Evolutionary conservation across 1,284 basidiomycete genomes (phyloP).

Genomic region (Cryptococcus amylolentus): DNA sequence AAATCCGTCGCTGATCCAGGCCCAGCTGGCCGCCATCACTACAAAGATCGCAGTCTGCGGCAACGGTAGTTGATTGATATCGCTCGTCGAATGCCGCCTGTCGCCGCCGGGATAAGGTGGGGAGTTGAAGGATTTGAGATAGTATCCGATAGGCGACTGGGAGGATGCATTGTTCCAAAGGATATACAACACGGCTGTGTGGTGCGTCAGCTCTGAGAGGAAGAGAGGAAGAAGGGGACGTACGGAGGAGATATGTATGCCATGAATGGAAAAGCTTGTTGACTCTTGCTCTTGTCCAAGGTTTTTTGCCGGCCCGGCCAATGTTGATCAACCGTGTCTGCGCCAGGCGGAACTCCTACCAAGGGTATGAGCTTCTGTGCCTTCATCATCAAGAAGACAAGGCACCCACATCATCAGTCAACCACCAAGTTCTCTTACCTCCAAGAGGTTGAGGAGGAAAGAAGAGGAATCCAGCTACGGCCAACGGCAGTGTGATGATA

Average conservation of each 20-base stretch:
- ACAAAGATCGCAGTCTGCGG: conserved; percentile 32
- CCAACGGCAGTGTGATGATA: conserved; percentile 39
- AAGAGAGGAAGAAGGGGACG: conserved; percentile 4
- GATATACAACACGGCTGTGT: conserved; percentile 28
- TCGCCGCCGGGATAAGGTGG: conserved; percentile 31
- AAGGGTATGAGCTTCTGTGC: background rate
- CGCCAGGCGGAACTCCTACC: conserved; percentile 28
- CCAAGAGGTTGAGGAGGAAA: conserved; percentile 36
- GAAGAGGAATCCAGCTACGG: conserved; percentile 34
- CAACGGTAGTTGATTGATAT: conserved; percentile 23
- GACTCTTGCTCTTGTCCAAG: conserved; percentile 26
- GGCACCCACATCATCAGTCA: conserved; percentile 8
- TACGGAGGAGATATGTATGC: conserved; percentile 40
- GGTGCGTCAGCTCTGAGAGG: background rate
- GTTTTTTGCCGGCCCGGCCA: conserved; percentile 18
- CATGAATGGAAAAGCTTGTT: conserved; percentile 24
- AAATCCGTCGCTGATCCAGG: conserved; percentile 37
- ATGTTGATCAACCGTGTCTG: conserved; percentile 20
- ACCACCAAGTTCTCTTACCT: conserved; percentile 30
- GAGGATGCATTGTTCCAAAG: conserved; percentile 33
- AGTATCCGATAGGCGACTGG: conserved; percentile 36
- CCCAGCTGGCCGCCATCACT: conserved; percentile 25
- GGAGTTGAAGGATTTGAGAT: conserved; percentile 42
- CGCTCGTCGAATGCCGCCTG: conserved; percentile 6
- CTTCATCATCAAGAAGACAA: background rate